Evolutionary conservation across 2,329 filamentous ascomycete species (phyloP).

Genomic region (Leptographium galeiforme): DNA sequence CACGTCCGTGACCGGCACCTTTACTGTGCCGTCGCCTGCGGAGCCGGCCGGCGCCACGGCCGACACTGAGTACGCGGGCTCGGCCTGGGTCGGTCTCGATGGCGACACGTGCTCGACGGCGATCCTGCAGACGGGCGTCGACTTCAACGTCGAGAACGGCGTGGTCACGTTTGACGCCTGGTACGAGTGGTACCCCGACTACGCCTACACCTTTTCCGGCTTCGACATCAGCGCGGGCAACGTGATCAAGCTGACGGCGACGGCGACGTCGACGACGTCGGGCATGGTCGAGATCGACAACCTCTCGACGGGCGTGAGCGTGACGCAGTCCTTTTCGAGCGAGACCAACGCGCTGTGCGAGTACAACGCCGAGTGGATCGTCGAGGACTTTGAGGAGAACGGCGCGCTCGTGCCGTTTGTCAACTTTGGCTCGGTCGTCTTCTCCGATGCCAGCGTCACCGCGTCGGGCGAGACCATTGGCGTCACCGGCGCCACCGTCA

Average conservation of each 20-base stretch:
- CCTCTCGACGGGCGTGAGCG: slow-evolving; percentile 28
- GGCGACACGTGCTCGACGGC: slow-evolving; percentile 15
- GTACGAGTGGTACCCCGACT: slow-evolving; percentile 18
- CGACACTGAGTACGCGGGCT: slow-evolving; percentile 14
- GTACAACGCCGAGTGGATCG: slow-evolving; percentile 17
- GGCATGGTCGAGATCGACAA: slow-evolving; percentile 11
- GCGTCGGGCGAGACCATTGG: slow-evolving; percentile 18
- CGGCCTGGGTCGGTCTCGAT: slow-evolving; percentile 18
- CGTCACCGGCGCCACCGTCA: slow-evolving; percentile 27
- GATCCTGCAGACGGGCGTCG: slow-evolving; percentile 17
- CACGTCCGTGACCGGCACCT: slow-evolving; percentile 6
- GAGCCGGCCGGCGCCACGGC: slow-evolving; percentile 8
- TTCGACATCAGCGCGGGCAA: slow-evolving; percentile 15
- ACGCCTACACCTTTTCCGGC: slow-evolving; percentile 13
- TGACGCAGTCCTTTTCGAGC: slow-evolving; percentile 34
- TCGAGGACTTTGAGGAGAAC: slow-evolving; percentile 15
- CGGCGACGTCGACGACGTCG: slow-evolving; percentile 24
- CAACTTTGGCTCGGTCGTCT: slow-evolving; percentile 11
- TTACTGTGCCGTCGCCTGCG: slow-evolving; percentile 13
- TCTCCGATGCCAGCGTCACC: slow-evolving; percentile 21
- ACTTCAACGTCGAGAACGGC: slow-evolving; percentile 7
- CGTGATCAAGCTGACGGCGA: slow-evolving; percentile 16
- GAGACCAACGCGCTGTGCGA: slow-evolving; percentile 12
- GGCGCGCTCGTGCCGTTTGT: slow-evolving; percentile 14
- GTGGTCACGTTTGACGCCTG: slow-evolving; percentile 11